These are phyloP conservation scores for Metschnikowia lochheadii DNA, from an alignment of 805 yeast genomes.

Conservation along the genomic window DNA sequence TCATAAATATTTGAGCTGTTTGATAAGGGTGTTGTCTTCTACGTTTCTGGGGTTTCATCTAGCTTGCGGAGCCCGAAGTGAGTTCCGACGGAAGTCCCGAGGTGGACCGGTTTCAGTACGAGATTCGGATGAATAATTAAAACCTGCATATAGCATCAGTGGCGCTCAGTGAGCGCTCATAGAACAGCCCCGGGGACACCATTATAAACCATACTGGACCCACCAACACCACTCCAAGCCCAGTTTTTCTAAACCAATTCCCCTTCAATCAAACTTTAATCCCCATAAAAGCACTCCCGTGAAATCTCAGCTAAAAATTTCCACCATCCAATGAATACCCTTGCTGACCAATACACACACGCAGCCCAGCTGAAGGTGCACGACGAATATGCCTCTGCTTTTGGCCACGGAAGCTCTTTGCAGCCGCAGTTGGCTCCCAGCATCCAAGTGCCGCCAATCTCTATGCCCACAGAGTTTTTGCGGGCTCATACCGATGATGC, in stretches of 20 bases:
- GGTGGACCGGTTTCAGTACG: no score
- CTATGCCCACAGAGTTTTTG: constrained; percentile 85
- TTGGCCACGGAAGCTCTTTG: constrained; percentile 14
- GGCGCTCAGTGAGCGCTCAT: constrained; percentile 2
- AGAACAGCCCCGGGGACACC: not conserved
- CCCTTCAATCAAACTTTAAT: not conserved
- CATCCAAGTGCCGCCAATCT: constrained; percentile 73
- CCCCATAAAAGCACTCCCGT: not conserved
- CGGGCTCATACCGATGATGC: constrained; percentile 98
- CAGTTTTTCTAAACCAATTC: not conserved
- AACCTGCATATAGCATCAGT: constrained; percentile 10
- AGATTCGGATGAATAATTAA: no score
- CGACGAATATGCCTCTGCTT: constrained; percentile 28
- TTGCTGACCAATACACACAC: constrained; percentile 36
- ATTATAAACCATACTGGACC: not conserved
- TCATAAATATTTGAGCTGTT: no score
- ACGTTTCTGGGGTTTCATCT: no score
- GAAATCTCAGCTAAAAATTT: not conserved
- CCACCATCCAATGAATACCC: constrained; percentile 30
- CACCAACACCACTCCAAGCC: not conserved
- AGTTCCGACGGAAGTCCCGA: no score
- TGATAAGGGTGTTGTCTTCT: no score
- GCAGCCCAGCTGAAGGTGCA: constrained; percentile 25
- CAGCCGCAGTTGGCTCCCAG: constrained; percentile 51
- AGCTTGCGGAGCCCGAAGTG: no score